Evolutionary conservation across 2,329 filamentous ascomycete genomes (phyloP), one percentile per base, ranked within the genome.

Genomic region (Piedraia hortae): DNA sequence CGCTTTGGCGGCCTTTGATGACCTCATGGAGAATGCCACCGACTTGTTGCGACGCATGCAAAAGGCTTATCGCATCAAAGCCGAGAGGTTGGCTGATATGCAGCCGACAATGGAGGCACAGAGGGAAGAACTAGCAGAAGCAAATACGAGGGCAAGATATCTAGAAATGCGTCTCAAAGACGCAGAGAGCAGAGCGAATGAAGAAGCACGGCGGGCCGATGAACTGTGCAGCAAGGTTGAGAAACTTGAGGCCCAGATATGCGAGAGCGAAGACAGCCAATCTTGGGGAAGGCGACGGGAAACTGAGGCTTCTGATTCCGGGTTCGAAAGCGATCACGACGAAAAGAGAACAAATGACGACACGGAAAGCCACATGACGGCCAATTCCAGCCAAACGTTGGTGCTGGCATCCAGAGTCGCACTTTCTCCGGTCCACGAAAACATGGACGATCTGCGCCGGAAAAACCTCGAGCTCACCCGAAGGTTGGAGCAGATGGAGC

Each of bases 121-220:
- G 31, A 47, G 51, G n/a, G 62, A 66, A 29, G 62, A 67, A 36
- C 47, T 62, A 1, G 59, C 63, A 28, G 62, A 65, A 32, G 53
- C 59, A 8, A 51, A 61, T 15, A 62, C 57, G 17, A 50, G 60
- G 5, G 50, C 56, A 8, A 46, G 51, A 16, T 55, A 63, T 31
- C 42, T 66, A 23, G 65, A 64, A 41, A 47, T 55, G 30, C 62
- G 67, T 38, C 45, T 68, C 10, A 56, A 64, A 35, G 57, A 56
- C 16, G 58, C 66, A 50, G 56, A 59, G 4, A 50, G 50, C 15
- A 51, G 53, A 27, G 53, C 56, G 2, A 41, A 48, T 9, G 54
- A 62, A 32, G 59, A 63, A 34, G 57, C 62, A 26, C 50, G 50
- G 31, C 51, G 54, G 21, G 62, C 63, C 44, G 46, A 49, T 27